Percentiles rank a stretch among this genome's conserved stretches.
Evolutionary conservation across 768 basidiomycete genomes (phyloP).

Genomic region (Boletus speciosus): DNA sequence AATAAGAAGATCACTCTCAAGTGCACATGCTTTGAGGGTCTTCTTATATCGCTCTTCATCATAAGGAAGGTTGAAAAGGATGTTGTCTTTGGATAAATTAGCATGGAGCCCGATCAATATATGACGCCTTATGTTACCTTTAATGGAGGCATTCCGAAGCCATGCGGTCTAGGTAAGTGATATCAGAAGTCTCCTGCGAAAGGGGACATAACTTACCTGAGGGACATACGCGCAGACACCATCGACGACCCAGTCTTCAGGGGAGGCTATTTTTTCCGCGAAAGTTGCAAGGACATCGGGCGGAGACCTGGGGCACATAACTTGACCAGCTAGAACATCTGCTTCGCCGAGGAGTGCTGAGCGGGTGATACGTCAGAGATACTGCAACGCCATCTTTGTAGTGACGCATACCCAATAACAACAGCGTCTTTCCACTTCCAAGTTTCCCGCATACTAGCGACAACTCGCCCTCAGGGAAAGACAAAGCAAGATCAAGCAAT

Average conservation of each 20-base stretch:
- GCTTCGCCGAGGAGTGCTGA: conserved; percentile 66
- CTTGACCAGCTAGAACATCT: conserved; percentile 66
- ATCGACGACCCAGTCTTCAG: conserved; percentile 72
- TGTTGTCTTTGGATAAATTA: conserved; percentile 48
- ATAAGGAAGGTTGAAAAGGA: conserved; percentile 76
- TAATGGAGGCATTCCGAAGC: conserved; percentile 65
- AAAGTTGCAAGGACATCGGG: conserved; percentile 73
- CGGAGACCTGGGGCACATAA: conserved; percentile 80
- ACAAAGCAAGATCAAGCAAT: conserved; percentile 71
- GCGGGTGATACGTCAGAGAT: conserved; percentile 7
- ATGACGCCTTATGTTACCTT: conserved; percentile 15
- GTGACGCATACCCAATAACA: conserved; percentile 54
- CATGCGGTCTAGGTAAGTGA: conserved; percentile 46
- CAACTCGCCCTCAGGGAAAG: conserved; percentile 76
- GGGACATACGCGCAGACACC: conserved; percentile 88
- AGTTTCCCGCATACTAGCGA: conserved; percentile 87
- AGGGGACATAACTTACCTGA: conserved; percentile 41
- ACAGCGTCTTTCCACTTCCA: conserved; percentile 83
- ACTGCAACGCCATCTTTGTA: background rate
- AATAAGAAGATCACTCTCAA: conserved; percentile 73
- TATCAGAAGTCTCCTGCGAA: conserved; percentile 2
- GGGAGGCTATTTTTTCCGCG: conserved; percentile 35
- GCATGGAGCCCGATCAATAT: conserved; percentile 37
- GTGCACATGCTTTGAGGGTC: conserved; percentile 74
- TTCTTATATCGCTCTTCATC: conserved; percentile 69